Conservation (phyloP, 176 grass and related monocot species). For the Chrysopogon serrulatus region DNA sequence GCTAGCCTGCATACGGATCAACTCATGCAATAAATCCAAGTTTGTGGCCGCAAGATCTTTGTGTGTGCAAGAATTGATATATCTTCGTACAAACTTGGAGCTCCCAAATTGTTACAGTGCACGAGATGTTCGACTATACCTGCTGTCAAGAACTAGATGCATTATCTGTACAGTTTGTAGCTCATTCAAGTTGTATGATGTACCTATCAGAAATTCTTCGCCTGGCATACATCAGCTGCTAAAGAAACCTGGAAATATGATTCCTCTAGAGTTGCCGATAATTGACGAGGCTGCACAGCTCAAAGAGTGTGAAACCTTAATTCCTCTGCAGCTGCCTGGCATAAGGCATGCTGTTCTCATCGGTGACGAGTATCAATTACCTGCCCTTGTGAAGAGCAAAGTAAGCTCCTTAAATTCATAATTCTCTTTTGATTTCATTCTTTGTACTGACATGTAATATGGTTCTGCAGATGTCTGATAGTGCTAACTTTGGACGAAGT, state of each 20-base stretch:
- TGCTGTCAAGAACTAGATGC: neutral
- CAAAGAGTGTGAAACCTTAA: conserved; percentile 64
- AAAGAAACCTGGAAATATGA: neutral
- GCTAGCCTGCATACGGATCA: neutral
- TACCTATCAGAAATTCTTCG: neutral
- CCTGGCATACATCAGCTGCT: neutral
- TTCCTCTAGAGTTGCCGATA: conserved; percentile 30
- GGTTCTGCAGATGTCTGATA: conserved; percentile 45
- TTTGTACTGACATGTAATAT: conserved; percentile 11
- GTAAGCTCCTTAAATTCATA: neutral
- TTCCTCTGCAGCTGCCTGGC: conserved; percentile 36
- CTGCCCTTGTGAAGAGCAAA: conserved; percentile 62
- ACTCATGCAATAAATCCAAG: neutral
- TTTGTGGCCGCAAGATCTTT: neutral
- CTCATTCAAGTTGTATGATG: neutral
- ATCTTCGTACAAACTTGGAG: neutral
- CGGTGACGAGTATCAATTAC: conserved; percentile 60
- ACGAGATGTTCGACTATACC: neutral
- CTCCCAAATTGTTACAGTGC: neutral
- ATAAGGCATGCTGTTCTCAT: conserved; percentile 48
- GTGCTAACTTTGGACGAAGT: conserved; percentile 45
- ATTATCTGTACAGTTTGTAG: conserved; percentile 43
- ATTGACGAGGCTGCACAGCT: conserved; percentile 68
- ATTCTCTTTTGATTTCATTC: neutral
- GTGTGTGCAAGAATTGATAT: conserved; percentile 1